phyloP scores from a whole-genome alignment of 306 rosid species.

The Quillaja saponaria region DNA sequence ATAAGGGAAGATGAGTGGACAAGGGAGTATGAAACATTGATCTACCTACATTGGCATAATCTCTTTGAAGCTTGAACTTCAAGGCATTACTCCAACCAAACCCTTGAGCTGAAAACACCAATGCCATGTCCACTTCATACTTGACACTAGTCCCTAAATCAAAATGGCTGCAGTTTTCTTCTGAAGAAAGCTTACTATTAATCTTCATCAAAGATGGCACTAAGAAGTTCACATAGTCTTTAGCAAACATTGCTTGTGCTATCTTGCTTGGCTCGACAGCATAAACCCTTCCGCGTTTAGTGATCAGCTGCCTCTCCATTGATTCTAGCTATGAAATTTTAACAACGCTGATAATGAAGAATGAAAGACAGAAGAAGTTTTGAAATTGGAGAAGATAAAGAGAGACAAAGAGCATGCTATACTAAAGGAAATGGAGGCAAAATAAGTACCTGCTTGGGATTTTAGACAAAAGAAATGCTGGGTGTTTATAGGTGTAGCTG shows the following conservation, averaged over 20 bases:
- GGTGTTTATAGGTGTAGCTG: too few species aligned
- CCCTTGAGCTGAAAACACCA: constrained; percentile 56
- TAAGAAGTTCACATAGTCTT: constrained; percentile 50
- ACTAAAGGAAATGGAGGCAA: constrained; percentile 31
- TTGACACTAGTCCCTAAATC: constrained; percentile 36
- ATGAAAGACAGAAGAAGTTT: constrained; percentile 8
- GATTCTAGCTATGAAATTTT: constrained; percentile 4
- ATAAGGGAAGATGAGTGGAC: background rate
- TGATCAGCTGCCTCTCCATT: constrained; percentile 39
- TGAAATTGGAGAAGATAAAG: constrained; percentile 1
- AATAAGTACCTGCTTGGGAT: constrained; percentile 19
- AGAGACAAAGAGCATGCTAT: background rate
- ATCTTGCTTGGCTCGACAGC: constrained; percentile 47
- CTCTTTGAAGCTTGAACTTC: constrained; percentile 46
- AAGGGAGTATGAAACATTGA: background rate
- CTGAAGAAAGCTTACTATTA: constrained; percentile 24
- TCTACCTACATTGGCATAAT: constrained; percentile 14
- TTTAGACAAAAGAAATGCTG: constrained; percentile 12
- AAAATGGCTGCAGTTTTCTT: constrained; percentile 7
- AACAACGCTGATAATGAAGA: background rate
- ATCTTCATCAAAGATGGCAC: constrained; percentile 54
- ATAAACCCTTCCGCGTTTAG: constrained; percentile 50
- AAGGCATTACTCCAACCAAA: constrained; percentile 69
- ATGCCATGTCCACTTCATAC: constrained; percentile 70
- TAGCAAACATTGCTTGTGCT: constrained; percentile 43